Evolutionary conservation across 2,329 filamentous ascomycete genomes (phyloP).

Genomic region (Uncinocarpus reesii): DNA sequence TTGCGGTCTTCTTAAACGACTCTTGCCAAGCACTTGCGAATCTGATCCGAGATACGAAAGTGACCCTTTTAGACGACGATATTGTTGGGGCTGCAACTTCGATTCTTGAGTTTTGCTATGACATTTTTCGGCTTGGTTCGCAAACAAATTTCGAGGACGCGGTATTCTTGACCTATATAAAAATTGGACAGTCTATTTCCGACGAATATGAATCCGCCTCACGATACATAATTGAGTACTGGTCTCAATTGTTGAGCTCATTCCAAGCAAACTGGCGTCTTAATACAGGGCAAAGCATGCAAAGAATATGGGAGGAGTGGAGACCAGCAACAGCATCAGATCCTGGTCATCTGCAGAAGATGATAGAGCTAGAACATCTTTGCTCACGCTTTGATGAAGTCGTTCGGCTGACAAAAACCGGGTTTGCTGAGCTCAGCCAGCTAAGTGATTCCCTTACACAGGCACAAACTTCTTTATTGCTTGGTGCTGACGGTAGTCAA

Average conservation of each 20-base stretch:
- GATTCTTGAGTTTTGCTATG: slow-evolving; percentile 39
- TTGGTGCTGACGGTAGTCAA: slow-evolving; percentile 29
- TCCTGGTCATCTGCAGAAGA: slow-evolving; percentile 25
- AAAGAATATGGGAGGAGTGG: slow-evolving; percentile 62
- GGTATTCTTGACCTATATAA: slow-evolving; percentile 46
- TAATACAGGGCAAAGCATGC: slow-evolving; percentile 68
- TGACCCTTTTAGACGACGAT: slow-evolving; percentile 19
- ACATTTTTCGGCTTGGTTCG: slow-evolving; percentile 38
- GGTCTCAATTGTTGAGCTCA: slow-evolving; percentile 35
- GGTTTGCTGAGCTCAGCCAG: slow-evolving; percentile 28
- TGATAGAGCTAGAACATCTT: slow-evolving; percentile 30
- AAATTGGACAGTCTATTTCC: slow-evolving; percentile 30
- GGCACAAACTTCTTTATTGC: slow-evolving; percentile 30
- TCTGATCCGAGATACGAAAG: slow-evolving; percentile 22
- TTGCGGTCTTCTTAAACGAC: slow-evolving; percentile 30
- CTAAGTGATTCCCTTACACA: slow-evolving; percentile 32
- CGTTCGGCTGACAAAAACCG: slow-evolving; percentile 29
- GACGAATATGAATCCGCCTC: slow-evolving; percentile 27
- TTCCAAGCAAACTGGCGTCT: slow-evolving; percentile 64
- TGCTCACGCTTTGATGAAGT: slow-evolving; percentile 31
- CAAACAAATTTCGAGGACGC: slow-evolving; percentile 41
- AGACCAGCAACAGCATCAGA: slow-evolving; percentile 48
- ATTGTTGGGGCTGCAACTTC: slow-evolving; percentile 24
- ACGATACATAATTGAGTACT: slow-evolving; percentile 22
- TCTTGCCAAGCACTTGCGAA: slow-evolving; percentile 31